These are phyloP conservation scores for Nosema bombycis DNA, from an alignment of 371 early-diverging fungal genomes.

Conservation along the genomic window DNA sequence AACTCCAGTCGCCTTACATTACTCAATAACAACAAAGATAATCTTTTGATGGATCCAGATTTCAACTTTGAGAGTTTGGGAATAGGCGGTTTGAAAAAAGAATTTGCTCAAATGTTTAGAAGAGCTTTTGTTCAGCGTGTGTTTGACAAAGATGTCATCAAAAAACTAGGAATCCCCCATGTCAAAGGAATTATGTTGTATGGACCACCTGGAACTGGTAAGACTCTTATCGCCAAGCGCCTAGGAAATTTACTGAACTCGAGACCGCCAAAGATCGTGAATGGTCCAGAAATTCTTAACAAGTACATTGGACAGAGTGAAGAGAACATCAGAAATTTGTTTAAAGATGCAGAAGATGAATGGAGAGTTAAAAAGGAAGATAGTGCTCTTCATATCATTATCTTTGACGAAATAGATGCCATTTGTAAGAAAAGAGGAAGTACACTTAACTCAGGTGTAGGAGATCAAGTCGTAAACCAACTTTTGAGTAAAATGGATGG, in stretches of 20 bases:
- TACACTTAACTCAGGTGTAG: slow-evolving; percentile 84
- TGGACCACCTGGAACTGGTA: slow-evolving; percentile 95
- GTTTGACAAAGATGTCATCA: slow-evolving; percentile 85
- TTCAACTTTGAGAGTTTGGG: slow-evolving; percentile 96
- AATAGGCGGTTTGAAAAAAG: slow-evolving; percentile 93
- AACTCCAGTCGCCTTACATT: slow-evolving; percentile 37
- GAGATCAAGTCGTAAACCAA: slow-evolving; percentile 97
- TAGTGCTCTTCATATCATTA: slow-evolving; percentile 87
- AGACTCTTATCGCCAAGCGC: slow-evolving; percentile 94
- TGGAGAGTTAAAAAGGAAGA: slow-evolving; percentile 87
- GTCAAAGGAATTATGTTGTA: slow-evolving; percentile 77
- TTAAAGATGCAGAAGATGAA: slow-evolving; percentile 85
- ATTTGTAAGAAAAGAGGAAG: slow-evolving; percentile 95
- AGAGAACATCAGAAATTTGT: slow-evolving; percentile 92
- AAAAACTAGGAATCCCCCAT: slow-evolving; percentile 89
- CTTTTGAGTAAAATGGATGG: slow-evolving; percentile 77
- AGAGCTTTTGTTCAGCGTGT: slow-evolving; percentile 97
- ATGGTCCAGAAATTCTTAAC: slow-evolving; percentile 93
- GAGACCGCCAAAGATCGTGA: slow-evolving; percentile 87
- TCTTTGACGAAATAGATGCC: slow-evolving; percentile 98
- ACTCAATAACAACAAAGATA: slow-evolving; percentile 41
- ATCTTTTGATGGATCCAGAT: slow-evolving; percentile 69
- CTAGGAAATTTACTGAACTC: slow-evolving; percentile 95
- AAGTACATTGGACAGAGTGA: slow-evolving; percentile 98
- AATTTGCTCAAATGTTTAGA: slow-evolving; percentile 90